Evolutionary conservation across 768 basidiomycete species (phyloP), one percentile per base, ranked within the genome.

Genomic region (Hydnomerulius pinastri): DNA sequence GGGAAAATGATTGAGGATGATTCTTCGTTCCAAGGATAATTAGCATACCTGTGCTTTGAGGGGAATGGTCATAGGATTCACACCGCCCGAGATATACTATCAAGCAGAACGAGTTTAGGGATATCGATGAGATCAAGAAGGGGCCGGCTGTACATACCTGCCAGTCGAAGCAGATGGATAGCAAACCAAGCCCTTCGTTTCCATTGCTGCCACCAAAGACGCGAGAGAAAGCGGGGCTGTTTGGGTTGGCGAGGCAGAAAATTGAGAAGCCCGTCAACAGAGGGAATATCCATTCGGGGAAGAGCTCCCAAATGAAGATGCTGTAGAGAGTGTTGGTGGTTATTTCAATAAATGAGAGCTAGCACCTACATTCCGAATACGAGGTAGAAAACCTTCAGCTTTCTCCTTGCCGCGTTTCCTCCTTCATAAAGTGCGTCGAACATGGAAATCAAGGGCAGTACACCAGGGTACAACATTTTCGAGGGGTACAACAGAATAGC

Each of bases 81-180:
- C 27, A 21, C 59, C 66, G 25, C 49, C 29, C 2, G 52, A 29
- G 15, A 69, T 53, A 24, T 65, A 67, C 67, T 67, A 23, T 2
- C 1, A 23, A 42, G 11, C 9, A 0, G n/a, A 7, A 29, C n/a
- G 15, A n/a, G n/a, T n/a, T 43, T 13, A 50, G 6, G 38, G 12
- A 30, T 2, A 54, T 37, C 50, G 47, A 35, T 75, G 62, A 33
- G 72, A 73, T 11, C 77, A 74, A 44, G 78, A 68, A 3, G n/a
- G 75, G 72, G 12, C 73, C 71, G 12, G 75, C 77, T 24, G 72
- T 71, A 43, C 74, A 1, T 50, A 68, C 66, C 68, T 82, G 80
- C 83, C 84, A 86, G 58, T 86, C 84, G 13, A 86, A 67, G 54
- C 73, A 82, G 32, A 85, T 61, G 2, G 83, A 75, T 35, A 86